These are phyloP conservation scores for Scedosporium apiospermum DNA, from an alignment of 2,329 filamentous ascomycete species.

Conservation along the genomic window DNA sequence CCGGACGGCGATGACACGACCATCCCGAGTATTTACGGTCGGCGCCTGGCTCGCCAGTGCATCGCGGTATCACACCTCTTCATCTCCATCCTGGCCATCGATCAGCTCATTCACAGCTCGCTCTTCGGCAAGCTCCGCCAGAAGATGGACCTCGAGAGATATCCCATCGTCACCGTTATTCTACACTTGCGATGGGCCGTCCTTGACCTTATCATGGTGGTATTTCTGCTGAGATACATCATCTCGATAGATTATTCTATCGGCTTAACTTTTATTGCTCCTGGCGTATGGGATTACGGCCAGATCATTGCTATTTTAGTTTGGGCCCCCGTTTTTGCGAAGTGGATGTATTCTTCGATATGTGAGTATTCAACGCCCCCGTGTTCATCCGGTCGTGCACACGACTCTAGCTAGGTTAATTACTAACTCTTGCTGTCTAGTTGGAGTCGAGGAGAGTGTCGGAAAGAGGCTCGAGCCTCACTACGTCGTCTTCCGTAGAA, in stretches of 20 bases:
- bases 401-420: not conserved
- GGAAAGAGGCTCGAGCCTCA: not conserved
- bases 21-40: not conserved
- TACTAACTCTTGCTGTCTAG: not conserved
- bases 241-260: not conserved
- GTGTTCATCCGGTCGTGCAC: not conserved
- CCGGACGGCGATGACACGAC: not conserved
- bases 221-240: not conserved
- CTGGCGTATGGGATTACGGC: conserved; percentile 14
- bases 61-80: not conserved
- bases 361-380: conserved; percentile 9
- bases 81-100: not conserved
- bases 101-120: not conserved
- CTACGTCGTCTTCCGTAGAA: not conserved
- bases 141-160: not conserved
- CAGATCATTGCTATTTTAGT: conserved; percentile 16
- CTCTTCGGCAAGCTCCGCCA: not conserved
- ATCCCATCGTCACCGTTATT: not conserved
- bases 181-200: not conserved
- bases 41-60: not conserved
- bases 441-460: not conserved
- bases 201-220: conserved; percentile 5
- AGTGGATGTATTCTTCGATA: conserved; percentile 14
- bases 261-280: not conserved
- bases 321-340: conserved; percentile 14